These are phyloP conservation scores for Debaryomycetaceae sp. DNA, from an alignment of 1,139 yeast genomes.

Conservation along the genomic window DNA sequence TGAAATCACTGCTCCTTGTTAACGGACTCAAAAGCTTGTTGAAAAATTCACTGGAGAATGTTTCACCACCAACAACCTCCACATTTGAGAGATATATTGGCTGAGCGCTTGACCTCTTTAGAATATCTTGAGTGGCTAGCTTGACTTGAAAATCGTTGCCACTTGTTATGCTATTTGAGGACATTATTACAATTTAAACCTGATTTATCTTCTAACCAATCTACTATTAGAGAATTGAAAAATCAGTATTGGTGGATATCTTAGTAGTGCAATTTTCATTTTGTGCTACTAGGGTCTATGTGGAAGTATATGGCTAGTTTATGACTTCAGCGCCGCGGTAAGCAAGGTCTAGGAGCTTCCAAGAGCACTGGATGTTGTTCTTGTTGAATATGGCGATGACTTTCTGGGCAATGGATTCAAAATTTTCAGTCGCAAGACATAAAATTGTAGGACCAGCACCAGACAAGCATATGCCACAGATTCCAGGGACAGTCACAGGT, in stretches of 20 bases:
- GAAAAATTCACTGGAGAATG: slow-evolving; percentile 45
- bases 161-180: slow-evolving; percentile 3
- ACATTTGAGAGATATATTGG: slow-evolving; percentile 46
- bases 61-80: slow-evolving; percentile 50
- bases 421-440: slow-evolving; percentile 87
- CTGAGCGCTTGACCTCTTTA: slow-evolving; percentile 30
- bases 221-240: slow-evolving; percentile 1
- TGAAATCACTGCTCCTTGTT: slow-evolving; percentile 40
- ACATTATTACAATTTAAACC: background rate
- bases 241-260: slow-evolving; percentile 6
- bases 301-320: background rate
- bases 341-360: slow-evolving; percentile 85
- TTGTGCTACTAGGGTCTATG: background rate
- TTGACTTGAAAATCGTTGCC: slow-evolving; percentile 24
- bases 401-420: slow-evolving; percentile 75
- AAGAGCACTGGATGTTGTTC: slow-evolving; percentile 67
- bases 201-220: background rate
- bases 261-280: background rate
- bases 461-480: slow-evolving; percentile 89
- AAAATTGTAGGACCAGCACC: slow-evolving; percentile 98
- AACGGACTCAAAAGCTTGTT: slow-evolving; percentile 45
- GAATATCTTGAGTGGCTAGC: slow-evolving; percentile 30
- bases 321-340: slow-evolving; percentile 72
- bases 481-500: slow-evolving; percentile 78
- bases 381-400: slow-evolving; percentile 67